Percentiles rank a stretch among this genome's conserved stretches.
phyloP scores from a whole-genome alignment of 352 stramenopile species.

The Phytophthora sp. region DNA sequence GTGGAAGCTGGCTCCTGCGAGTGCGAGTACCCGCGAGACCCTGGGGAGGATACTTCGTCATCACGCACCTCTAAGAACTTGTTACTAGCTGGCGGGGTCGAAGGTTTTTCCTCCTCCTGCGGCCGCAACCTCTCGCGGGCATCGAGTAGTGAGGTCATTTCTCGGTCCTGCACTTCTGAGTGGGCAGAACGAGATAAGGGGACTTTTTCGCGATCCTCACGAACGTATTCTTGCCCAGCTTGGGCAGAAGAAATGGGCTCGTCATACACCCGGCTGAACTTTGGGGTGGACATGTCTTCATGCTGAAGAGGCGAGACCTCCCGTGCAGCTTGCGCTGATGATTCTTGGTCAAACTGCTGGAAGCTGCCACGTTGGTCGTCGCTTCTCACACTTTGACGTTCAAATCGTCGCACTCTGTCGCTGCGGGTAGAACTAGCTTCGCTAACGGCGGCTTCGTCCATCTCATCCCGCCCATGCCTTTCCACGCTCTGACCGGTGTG shows the following conservation, averaged over 20 bases:
- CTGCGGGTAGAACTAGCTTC: constrained; percentile 3
- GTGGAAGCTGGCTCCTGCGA: neutral
- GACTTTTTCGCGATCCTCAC: too few species aligned
- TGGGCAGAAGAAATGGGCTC: too few species aligned
- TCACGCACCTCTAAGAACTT: constrained; percentile 1
- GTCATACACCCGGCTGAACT: too few species aligned
- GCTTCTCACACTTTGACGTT: too few species aligned
- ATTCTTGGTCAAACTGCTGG: too few species aligned
- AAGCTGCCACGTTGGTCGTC: too few species aligned
- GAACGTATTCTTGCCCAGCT: too few species aligned
- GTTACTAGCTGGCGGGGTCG: neutral
- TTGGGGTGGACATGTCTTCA: too few species aligned
- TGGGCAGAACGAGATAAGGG: too few species aligned
- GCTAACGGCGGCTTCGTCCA: neutral
- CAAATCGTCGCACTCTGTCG: neutral
- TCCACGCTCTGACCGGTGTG: constrained; percentile 8
- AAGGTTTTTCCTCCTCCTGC: constrained; percentile 5
- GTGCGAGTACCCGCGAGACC: neutral
- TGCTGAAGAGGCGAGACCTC: too few species aligned
- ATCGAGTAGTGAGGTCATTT: neutral
- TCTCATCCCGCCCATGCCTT: neutral
- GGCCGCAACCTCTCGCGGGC: neutral
- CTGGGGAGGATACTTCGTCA: neutral
- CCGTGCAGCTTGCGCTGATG: too few species aligned
- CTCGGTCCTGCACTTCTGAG: constrained; percentile 3